Evolutionary conservation across 2,329 filamentous ascomycete genomes (phyloP), one percentile per base, ranked within the genome.

Genomic region (Phialophora verrucosa): DNA sequence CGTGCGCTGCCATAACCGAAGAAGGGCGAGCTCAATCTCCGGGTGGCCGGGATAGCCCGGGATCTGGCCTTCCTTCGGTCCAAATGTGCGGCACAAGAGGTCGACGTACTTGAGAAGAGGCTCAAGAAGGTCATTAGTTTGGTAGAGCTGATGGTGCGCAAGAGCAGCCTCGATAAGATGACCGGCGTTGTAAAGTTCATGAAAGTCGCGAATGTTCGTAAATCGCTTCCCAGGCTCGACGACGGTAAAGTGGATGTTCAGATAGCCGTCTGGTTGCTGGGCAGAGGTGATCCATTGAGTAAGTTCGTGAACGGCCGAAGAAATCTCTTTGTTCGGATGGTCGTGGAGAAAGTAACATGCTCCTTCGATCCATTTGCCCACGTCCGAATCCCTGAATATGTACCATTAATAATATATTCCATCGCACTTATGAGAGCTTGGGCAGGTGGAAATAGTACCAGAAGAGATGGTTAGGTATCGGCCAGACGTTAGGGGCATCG

Each of bases 181-280:
- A 0, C 87, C 86, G 10, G 82, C 83, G 68, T 88, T 88, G 72
- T 88, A 87, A 79, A 89, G 75, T 74, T 88, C 87, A 76, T 89
- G 86, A 76, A 87, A 82, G 74, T 89, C 87, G 56, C 85, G 75
- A 7, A 89, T 68, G 69, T 89, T 88, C 0, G 83, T 81, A 78
- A 85, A 89, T 8, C 86, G 74, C 59, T 83, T 83, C 0, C 76
- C 80, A 0, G 84, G 85, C 51, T 85, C 84, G 1, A 87, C 83
- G 0, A 89, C 83, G 0, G 84, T 87, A 68, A 84, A 89, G 71
- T 89, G 86, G 6, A 88, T 83, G 71, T 89, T 89, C 25, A 90
- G 73, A 71, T 89, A 90, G 0, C 87, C 87, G 72, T 89, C 87
- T 1, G 78, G 74, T 61, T 85, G 82, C 75, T 89, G 87, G 0